Conservation (phyloP, 768 basidiomycete genomes). For the Heimioporus sp. region DNA sequence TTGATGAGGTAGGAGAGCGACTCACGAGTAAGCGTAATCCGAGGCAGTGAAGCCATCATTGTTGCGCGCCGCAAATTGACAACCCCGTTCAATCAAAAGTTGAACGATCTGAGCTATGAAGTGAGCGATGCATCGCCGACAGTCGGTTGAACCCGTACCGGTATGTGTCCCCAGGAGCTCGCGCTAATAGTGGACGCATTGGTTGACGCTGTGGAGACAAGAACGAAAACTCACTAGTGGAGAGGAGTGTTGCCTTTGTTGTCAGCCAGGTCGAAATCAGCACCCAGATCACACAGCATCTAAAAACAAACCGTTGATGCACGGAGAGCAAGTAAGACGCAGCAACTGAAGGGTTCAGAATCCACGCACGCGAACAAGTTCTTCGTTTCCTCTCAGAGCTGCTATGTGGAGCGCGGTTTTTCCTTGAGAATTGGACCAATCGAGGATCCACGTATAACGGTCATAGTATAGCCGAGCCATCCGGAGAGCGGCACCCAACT, state of each 20-base stretch:
- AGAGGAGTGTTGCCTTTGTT: slow-evolving; percentile 90
- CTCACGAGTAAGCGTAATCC: slow-evolving; percentile 76
- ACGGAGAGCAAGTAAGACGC: slow-evolving; percentile 15
- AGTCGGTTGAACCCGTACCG: slow-evolving; percentile 45
- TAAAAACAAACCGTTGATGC: slow-evolving; percentile 28
- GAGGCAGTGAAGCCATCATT: slow-evolving; percentile 90
- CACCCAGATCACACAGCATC: slow-evolving; percentile 91
- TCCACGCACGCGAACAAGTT: slow-evolving; percentile 73
- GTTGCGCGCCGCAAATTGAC: slow-evolving; percentile 79
- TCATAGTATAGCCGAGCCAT: slow-evolving; percentile 90
- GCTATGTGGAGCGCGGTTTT: slow-evolving; percentile 91
- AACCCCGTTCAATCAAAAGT: slow-evolving; percentile 85
- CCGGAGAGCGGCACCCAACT: slow-evolving; percentile 69
- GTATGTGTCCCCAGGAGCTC: slow-evolving; percentile 83
- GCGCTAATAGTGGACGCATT: slow-evolving; percentile 47
- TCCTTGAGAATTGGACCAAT: slow-evolving; percentile 90
- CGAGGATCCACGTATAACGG: slow-evolving; percentile 80
- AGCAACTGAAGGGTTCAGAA: slow-evolving; percentile 9
- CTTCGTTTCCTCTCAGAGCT: slow-evolving; percentile 85
- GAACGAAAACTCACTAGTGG: slow-evolving; percentile 69
- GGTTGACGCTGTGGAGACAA: not conserved
- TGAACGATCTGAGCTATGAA: slow-evolving; percentile 60
- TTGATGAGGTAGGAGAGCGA: not conserved
- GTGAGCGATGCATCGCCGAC: slow-evolving; percentile 11
- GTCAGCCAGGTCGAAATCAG: slow-evolving; percentile 88